These are phyloP conservation scores for Blastomyces gilchristii DNA, from an alignment of 2,329 filamentous ascomycete species.

Conservation along the genomic window DNA sequence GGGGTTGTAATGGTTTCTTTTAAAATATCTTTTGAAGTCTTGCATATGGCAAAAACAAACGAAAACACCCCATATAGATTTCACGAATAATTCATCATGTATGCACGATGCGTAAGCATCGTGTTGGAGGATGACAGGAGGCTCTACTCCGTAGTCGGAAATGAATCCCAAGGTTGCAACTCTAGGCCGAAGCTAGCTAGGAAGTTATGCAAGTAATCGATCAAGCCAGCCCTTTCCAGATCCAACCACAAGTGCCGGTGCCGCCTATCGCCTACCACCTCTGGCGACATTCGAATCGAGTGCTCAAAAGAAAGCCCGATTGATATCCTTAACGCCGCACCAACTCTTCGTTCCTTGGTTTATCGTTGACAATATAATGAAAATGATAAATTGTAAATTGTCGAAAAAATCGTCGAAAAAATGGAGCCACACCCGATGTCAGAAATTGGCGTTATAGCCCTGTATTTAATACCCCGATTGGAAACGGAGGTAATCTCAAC, in stretches of 20 bases:
- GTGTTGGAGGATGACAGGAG: not conserved
- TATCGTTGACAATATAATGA: not conserved
- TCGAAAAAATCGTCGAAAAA: not conserved
- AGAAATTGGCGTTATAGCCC: not conserved
- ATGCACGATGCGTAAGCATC: not conserved
- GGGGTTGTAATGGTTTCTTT: not conserved
- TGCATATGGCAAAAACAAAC: not conserved
- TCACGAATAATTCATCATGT: not conserved
- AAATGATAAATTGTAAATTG: not conserved
- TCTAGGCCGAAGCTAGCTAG: not conserved
- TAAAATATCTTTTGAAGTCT: not conserved
- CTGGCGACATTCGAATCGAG: not conserved
- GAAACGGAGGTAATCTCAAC: not conserved
- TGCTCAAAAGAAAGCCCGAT: not conserved
- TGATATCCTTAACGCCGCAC: not conserved
- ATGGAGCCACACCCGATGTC: not conserved
- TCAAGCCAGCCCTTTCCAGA: not conserved
- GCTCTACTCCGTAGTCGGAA: not conserved
- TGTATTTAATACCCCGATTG: not conserved
- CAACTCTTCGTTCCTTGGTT: not conserved
- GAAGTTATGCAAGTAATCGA: constrained; percentile 2
- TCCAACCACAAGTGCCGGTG: not conserved
- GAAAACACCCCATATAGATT: not conserved
- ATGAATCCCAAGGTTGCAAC: not conserved
- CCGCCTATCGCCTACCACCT: not conserved